A percentile compares a stretch with the other conserved stretches of the same genome.
Conservation (phyloP, 2,329 filamentous ascomycete species). For the Acrocalymma vagum region DNA sequence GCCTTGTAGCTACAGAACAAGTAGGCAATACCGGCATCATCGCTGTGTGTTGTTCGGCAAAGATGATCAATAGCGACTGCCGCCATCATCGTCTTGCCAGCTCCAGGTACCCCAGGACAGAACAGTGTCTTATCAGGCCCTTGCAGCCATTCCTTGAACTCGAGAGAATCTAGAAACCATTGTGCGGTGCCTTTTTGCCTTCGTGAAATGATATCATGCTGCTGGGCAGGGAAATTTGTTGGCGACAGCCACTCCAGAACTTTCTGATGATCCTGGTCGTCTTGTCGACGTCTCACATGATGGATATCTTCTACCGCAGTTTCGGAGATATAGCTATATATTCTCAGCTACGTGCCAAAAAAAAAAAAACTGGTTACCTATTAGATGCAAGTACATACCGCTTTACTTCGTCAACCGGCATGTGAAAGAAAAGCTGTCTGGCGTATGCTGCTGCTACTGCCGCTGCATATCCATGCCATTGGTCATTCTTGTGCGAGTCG, state of each 20-base stretch:
- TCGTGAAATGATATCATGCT: conserved; percentile 16
- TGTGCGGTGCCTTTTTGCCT: conserved; percentile 22
- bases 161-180: conserved; percentile 27
- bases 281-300: no score
- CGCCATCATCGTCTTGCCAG: conserved; percentile 38
- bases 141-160: conserved; percentile 19
- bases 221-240: conserved; percentile 18
- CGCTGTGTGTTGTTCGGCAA: neutral
- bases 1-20: conserved; percentile 44
- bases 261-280: no score
- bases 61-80: conserved; percentile 29
- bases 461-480: no score
- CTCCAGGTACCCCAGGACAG: conserved; percentile 34
- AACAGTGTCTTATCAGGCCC: conserved; percentile 21
- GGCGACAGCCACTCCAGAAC: conserved; percentile 23
- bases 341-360: no score
- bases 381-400: no score
- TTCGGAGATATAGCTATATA: no score
- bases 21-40: conserved; percentile 34
- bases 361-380: no score
- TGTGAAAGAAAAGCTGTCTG: no score
- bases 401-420: no score
- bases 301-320: no score
- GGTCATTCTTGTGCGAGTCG: no score
- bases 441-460: no score